These are phyloP conservation scores for Viola pubescens DNA, from an alignment of 441 rosid genomes.

Conservation along the genomic window DNA sequence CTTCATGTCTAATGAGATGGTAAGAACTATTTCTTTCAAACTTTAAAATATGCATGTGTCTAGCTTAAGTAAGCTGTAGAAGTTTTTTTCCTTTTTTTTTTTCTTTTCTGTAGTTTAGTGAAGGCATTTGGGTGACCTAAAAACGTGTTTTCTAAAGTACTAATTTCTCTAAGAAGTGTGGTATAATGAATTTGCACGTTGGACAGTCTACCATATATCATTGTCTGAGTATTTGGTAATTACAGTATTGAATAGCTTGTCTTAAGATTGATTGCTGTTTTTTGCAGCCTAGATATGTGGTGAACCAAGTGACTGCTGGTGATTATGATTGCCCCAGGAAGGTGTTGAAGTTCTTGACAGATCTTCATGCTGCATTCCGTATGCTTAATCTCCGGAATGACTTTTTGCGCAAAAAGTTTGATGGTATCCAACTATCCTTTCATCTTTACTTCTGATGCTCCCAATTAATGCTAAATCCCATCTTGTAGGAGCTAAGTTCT, in stretches of 20 bases:
- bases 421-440: conserved; percentile 35
- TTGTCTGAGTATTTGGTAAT: neutral
- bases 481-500: conserved; percentile 1
- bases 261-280: conserved; percentile 1
- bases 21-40: conserved; percentile 25
- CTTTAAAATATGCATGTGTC: neutral
- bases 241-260: neutral
- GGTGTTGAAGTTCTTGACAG: conserved; percentile 81
- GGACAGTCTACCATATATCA: neutral
- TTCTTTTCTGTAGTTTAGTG: too few relatives aligned
- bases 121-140: too few relatives aligned
- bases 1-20: conserved; percentile 95
- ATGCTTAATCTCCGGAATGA: conserved; percentile 96
- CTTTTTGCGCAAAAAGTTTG: conserved; percentile 93
- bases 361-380: conserved; percentile 80
- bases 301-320: conserved; percentile 85
- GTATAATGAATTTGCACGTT: neutral
- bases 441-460: neutral
- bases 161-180: neutral
- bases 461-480: neutral
- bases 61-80: neutral
- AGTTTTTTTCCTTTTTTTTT: neutral
- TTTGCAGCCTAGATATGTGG: conserved; percentile 87
- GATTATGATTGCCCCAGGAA: conserved; percentile 88
- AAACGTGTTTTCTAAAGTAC: too few relatives aligned